Evolutionary conservation across 2,329 filamentous ascomycete species (phyloP), one percentile per base, ranked within the genome.

Genomic region (Phaeophleospora eucalypticola): DNA sequence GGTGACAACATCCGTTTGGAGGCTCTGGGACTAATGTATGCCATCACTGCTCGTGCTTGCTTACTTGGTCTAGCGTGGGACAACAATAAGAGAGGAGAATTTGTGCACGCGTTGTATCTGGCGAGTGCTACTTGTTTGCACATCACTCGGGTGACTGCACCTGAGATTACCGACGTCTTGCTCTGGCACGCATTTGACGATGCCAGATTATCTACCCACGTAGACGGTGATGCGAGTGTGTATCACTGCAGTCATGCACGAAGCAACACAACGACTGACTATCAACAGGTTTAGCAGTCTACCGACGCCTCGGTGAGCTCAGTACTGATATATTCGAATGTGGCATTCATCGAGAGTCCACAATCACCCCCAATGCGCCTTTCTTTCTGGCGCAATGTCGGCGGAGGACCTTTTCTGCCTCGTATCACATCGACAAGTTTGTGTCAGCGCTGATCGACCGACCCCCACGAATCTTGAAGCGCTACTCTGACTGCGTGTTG

Each of bases 271-370:
- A 35, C 17, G n/a, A 14, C 33, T 35, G 33, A 35, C 17, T 4
- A 35, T 35, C 3, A 18, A 8, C 12, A 37, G 36, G 36, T 19
- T 19, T 19, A 19, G 18, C 36, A 17, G 15, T 16, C 36, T 37
- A 37, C 16, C n/a, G 36, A 4, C 18, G 15, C 15, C 15, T 37
- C n/a, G 36, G 36, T 10, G 36, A 37, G 12, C 17, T 37, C 12
- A 19, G 15, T 9, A 37, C 36, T 12, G 29, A 42, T 34, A 10
- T 77, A 15, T 91, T 89, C 59, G 87, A 47, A 4, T 34, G 52
- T 10, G 56, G 49, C 17, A 41, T 53, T 3, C 49, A 59, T 43
- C 55, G 55, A 18, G 57, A 59, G 21, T 35, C 46, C 2, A 41
- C 36, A n/a, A 45, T 45, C n/a, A 36, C 49, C 3, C 42, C 16